phyloP scores from a whole-genome alignment of 306 rosid species.

The Cajanus cajan region DNA sequence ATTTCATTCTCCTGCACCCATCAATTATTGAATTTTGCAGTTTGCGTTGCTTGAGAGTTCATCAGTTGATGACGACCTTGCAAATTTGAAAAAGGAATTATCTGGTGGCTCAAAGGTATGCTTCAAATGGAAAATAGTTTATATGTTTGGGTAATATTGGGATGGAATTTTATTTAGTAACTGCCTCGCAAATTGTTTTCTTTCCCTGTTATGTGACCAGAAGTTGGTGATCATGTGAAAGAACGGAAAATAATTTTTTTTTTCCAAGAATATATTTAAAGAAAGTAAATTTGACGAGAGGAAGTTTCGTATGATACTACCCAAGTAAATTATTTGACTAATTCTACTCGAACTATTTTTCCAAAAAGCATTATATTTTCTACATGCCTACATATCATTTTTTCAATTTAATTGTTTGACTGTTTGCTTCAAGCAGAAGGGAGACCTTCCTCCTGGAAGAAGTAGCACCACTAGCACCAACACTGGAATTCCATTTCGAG shows the following conservation, averaged over 20 bases:
- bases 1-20: slow-evolving; percentile 17
- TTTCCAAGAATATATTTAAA: slow-evolving; percentile 13
- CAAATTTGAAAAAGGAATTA: slow-evolving; percentile 71
- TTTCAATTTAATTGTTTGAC: neutral
- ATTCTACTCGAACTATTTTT: too few relatives aligned
- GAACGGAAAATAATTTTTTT: neutral
- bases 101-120: slow-evolving; percentile 73
- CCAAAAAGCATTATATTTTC: too few relatives aligned
- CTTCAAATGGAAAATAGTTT: slow-evolving; percentile 19
- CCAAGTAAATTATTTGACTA: too few relatives aligned
- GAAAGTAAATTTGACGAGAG: neutral
- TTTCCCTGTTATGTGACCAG: neutral
- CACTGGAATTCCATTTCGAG: slow-evolving; percentile 65
- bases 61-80: slow-evolving; percentile 88
- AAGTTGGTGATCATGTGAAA: slow-evolving; percentile 6
- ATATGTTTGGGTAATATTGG: neutral
- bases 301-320: neutral
- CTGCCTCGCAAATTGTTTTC: slow-evolving; percentile 24
- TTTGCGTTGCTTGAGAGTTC: slow-evolving; percentile 87
- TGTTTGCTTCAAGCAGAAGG: slow-evolving; percentile 64
- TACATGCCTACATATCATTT: neutral
- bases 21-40: slow-evolving; percentile 49
- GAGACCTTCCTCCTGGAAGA: slow-evolving; percentile 95
- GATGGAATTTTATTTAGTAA: neutral
- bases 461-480: slow-evolving; percentile 41